These are phyloP conservation scores for Tubosaeta sp. DNA, from an alignment of 768 basidiomycete species.

Conservation along the genomic window DNA sequence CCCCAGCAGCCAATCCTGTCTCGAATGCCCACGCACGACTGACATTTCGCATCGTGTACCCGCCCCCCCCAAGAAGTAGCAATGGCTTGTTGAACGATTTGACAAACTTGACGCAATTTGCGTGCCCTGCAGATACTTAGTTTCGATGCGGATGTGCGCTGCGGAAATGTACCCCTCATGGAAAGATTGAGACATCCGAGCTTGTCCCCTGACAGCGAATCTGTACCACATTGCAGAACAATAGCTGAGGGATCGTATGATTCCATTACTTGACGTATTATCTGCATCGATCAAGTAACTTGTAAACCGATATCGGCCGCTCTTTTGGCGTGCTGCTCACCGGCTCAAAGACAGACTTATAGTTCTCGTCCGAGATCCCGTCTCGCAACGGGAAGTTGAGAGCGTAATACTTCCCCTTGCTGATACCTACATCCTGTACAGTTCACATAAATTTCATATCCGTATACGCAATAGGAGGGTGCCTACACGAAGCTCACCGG, in stretches of 20 bases:
- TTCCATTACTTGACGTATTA: slow-evolving; percentile 91
- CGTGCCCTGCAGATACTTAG: slow-evolving; percentile 61
- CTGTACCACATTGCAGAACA: slow-evolving; percentile 95
- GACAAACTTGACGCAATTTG: slow-evolving; percentile 95
- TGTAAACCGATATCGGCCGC: background rate
- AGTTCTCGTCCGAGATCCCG: slow-evolving; percentile 92
- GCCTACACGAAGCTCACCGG: slow-evolving; percentile 88
- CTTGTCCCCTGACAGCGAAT: slow-evolving; percentile 94
- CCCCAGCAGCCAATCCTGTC: slow-evolving; percentile 96
- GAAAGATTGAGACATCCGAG: slow-evolving; percentile 94
- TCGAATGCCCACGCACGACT: slow-evolving; percentile 97
- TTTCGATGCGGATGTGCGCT: background rate
- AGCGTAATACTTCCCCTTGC: slow-evolving; percentile 91
- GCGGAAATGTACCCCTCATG: slow-evolving; percentile 65
- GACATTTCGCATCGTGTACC: slow-evolving; percentile 98
- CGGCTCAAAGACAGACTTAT: slow-evolving; percentile 92
- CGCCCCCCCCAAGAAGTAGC: slow-evolving; percentile 93
- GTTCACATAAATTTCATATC: slow-evolving; percentile 9
- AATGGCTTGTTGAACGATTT: slow-evolving; percentile 94
- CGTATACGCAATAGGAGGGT: background rate
- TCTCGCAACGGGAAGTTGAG: slow-evolving; percentile 94
- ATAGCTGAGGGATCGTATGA: slow-evolving; percentile 92
- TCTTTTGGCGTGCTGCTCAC: slow-evolving; percentile 42
- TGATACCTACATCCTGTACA: slow-evolving; percentile 80
- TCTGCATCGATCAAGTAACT: slow-evolving; percentile 42